Evolutionary conservation across 2,329 filamentous ascomycete species (phyloP).

Genomic region (Cladosporium velox): DNA sequence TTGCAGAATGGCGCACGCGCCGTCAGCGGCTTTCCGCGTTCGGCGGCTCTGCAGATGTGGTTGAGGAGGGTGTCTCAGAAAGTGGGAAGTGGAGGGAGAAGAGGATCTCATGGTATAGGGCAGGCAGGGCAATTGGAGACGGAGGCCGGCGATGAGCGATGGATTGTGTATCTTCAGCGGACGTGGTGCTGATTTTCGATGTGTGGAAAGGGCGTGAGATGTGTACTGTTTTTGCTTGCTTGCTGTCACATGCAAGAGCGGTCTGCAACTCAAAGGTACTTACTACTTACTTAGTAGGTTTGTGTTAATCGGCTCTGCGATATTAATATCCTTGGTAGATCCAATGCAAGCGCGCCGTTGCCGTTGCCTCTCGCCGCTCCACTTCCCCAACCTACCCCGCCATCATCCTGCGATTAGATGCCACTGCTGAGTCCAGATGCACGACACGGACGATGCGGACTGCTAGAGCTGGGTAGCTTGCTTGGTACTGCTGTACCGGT

Average conservation of each 20-base stretch:
- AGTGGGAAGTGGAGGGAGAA: background rate
- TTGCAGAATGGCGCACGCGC: constrained; percentile 11
- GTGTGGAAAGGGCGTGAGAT: background rate
- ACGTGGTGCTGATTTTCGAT: background rate
- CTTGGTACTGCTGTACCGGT: background rate
- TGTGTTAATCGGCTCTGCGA: background rate
- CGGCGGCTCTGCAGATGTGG: constrained; percentile 15
- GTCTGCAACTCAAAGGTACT: background rate
- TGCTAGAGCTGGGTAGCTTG: background rate
- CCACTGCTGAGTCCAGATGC: background rate
- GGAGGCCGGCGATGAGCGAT: constrained; percentile 9
- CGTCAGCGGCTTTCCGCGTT: constrained; percentile 17
- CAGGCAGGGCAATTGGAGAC: background rate
- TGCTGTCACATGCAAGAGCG: background rate
- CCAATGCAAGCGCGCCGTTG: background rate
- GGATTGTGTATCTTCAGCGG: background rate
- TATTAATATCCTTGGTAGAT: background rate
- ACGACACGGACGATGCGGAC: background rate
- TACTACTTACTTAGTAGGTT: background rate
- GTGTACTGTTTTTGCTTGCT: background rate
- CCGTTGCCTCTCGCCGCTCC: background rate
- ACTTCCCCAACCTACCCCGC: constrained; percentile 4
- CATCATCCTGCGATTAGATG: too few relatives aligned
- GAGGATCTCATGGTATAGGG: background rate
- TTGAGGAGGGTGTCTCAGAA: background rate